These are phyloP conservation scores for Smallanthus sonchifolius DNA, from an alignment of 129 eudicot species.

Conservation along the genomic window DNA sequence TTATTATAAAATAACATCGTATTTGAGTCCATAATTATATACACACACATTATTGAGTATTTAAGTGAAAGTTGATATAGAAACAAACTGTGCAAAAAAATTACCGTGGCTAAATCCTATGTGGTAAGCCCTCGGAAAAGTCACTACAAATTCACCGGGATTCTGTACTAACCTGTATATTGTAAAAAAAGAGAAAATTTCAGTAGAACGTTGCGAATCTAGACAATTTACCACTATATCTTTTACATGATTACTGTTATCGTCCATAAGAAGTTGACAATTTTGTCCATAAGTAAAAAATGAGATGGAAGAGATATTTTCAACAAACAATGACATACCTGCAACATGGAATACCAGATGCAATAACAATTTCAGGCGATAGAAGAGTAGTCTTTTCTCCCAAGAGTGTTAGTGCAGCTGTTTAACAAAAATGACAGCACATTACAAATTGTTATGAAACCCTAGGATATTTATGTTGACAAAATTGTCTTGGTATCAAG, in stretches of 20 bases:
- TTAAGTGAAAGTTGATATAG: conserved; percentile 1
- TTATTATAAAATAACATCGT: conserved; percentile 10
- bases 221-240: conserved; percentile 13
- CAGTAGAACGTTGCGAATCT: neutral
- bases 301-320: neutral
- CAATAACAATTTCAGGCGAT: conserved; percentile 75
- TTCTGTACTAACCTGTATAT: conserved; percentile 77
- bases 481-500: conserved; percentile 8
- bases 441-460: conserved; percentile 9
- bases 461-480: neutral
- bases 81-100: conserved; percentile 18
- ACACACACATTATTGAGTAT: neutral
- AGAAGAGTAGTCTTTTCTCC: conserved; percentile 98
- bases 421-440: conserved; percentile 12
- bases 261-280: neutral
- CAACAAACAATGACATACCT: conserved; percentile 47
- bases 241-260: neutral
- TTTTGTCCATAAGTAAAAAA: neutral
- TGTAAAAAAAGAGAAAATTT: conserved; percentile 4
- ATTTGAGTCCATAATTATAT: conserved; percentile 13
- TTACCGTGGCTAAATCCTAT: conserved; percentile 99
- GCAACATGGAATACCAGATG: conserved; percentile 92
- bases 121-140: conserved; percentile 98
- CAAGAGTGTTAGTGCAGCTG: conserved; percentile 81
- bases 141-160: conserved; percentile 97